phyloP scores from a whole-genome alignment of 192 early-diverging fungal species.

The Coemansia sp. region DNA sequence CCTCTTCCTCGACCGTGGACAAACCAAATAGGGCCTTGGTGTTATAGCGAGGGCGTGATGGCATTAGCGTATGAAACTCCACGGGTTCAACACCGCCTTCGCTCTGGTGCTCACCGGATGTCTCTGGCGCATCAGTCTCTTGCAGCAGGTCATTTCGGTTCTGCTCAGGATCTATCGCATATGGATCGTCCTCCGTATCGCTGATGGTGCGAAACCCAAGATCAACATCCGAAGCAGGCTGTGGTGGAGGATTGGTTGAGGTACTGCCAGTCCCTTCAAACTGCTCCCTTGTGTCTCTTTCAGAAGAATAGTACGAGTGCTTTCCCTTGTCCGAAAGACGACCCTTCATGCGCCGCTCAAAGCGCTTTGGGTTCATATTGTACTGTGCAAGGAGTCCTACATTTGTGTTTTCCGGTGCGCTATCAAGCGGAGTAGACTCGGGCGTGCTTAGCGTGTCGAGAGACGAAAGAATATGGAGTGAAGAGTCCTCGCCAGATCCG shows the following conservation, averaged over 20 bases:
- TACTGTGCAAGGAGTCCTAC: conserved; percentile 50
- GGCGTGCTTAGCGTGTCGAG: conserved; percentile 42
- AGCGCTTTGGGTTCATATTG: conserved; percentile 26
- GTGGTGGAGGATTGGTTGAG: background rate
- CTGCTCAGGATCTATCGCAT: background rate
- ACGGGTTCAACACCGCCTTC: background rate
- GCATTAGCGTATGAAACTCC: conserved; percentile 37
- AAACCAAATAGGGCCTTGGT: conserved; percentile 36
- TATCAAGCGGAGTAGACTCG: conserved; percentile 39
- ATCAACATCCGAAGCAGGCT: conserved; percentile 9
- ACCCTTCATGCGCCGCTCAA: conserved; percentile 24
- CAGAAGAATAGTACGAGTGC: conserved; percentile 21
- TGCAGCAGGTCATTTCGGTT: background rate
- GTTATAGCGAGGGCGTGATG: conserved; percentile 29
- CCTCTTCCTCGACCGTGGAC: conserved; percentile 44
- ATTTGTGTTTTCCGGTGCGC: conserved; percentile 34
- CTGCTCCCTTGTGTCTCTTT: conserved; percentile 10
- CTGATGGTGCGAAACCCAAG: conserved; percentile 32
- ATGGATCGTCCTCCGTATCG: conserved; percentile 12
- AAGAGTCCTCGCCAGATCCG: conserved; percentile 39
- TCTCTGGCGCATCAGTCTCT: background rate
- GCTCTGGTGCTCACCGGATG: background rate
- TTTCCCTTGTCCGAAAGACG: conserved; percentile 16
- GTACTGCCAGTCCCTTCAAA: background rate
- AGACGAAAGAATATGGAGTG: conserved; percentile 44